Evolutionary conservation across 2,329 filamentous ascomycete species (phyloP), one percentile per base, ranked within the genome.

Genomic region (Arthrobotrys sinensis): DNA sequence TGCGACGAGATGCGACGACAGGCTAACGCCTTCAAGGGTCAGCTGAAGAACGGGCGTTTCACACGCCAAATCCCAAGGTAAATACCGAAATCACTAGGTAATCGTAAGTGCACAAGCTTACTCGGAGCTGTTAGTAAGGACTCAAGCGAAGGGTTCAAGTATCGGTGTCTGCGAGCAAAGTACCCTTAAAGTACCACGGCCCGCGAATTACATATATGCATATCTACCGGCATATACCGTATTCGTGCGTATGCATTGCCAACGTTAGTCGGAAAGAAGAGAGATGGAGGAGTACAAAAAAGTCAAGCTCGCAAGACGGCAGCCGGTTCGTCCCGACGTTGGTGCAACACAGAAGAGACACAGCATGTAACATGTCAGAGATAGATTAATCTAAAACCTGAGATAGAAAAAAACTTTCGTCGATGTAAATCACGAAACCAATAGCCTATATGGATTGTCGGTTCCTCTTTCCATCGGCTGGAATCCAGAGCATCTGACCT

Each of bases 401-500:
- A 38, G 14, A 52, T 65, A 14, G 52, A 4, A 55, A 4, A 55
- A 21, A 55, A 55, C 24, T 55, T 34, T 12, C 1, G 45, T 48
- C 19, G 45, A 24, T 46, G 21, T 8, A 45, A n/a, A 14, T 16
- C 24, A 32, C n/a, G n/a, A 21, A 55, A 28, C 24, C 4, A 28
- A 57, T 36, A 55, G 57, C 34, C 46, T 45, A 66, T 55, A 57
- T 48, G 69, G 60, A 55, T 38, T 55, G 12, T 72, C 69, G 69
- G 69, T 66, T 65, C 60, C 14, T 46, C 48, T 66, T 66, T 24
- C 55, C 69, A 66, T 43, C 69, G 34, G 32, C 34, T 16, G 40
- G 40, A 52, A 34, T n/a, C 16, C 38, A 34, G 53, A 68, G 12
- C 70, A 75, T 67, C 52, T 68, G 70, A 75, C 62, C 63, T 67